Conservation (phyloP, 2,329 filamentous ascomycete genomes). For the Xylaria sp. region DNA sequence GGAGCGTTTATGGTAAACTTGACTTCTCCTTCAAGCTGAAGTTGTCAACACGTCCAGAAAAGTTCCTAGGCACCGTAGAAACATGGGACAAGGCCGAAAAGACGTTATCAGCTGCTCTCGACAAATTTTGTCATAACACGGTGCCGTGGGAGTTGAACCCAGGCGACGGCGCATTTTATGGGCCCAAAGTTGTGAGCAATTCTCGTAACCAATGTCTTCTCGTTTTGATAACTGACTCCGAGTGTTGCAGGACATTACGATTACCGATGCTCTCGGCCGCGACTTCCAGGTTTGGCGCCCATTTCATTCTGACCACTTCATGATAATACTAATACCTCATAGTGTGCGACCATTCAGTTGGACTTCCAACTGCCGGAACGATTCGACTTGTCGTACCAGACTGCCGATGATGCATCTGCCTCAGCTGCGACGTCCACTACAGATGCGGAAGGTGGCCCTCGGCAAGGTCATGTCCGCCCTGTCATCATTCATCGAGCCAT, state of each 20-base stretch:
- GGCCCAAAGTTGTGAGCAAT: constrained; percentile 78
- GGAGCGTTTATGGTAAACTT: constrained; percentile 78
- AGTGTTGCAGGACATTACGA: constrained; percentile 76
- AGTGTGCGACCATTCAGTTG: constrained; percentile 94
- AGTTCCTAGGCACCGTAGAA: constrained; percentile 58
- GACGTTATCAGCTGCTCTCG: constrained; percentile 80
- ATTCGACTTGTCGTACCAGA: constrained; percentile 33
- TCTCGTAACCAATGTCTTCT: no score
- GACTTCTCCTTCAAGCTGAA: constrained; percentile 79
- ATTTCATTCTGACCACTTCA: neutral
- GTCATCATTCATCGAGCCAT: constrained; percentile 91
- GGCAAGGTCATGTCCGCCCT: constrained; percentile 77
- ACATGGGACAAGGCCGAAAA: constrained; percentile 91
- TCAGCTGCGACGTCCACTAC: constrained; percentile 42
- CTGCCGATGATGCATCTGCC: constrained; percentile 48
- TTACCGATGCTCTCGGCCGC: constrained; percentile 85
- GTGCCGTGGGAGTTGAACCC: constrained; percentile 89
- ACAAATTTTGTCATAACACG: constrained; percentile 72
- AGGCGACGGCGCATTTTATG: constrained; percentile 97
- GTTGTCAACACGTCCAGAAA: constrained; percentile 34
- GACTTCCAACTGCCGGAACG: constrained; percentile 85
- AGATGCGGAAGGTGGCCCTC: constrained; percentile 60
- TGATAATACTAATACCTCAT: constrained; percentile 58
- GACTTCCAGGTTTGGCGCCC: constrained; percentile 55
- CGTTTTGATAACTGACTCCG: no score